Evolutionary conservation across 2,329 filamentous ascomycete genomes (phyloP), one percentile per base, ranked within the genome.

Genomic region (Trichoderma sp.): DNA sequence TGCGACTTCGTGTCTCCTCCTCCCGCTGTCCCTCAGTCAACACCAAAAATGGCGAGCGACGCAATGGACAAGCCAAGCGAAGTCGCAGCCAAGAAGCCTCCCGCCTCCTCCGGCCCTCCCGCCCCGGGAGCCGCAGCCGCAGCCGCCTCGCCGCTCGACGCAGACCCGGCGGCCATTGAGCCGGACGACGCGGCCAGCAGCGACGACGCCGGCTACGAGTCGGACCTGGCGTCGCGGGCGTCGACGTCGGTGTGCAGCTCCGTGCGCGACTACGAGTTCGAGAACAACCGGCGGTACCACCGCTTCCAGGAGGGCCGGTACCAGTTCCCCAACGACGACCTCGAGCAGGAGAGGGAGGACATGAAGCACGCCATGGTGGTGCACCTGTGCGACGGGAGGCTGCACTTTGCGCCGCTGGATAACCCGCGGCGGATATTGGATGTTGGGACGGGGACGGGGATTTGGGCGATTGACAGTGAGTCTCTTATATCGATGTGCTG

Each of bases 391-490:
- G 73, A 76, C 2, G 78, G 76, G 0, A 71, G 72, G 56, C 73
- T 83, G 15, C 78, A 79, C 63, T 75, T 77, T 60, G 76, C 80
- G 30, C 81, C 80, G 1, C 69, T 84, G 3, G 71, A 77, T 14
- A 71, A 75, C 10, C 69, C 66, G 15, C 69, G 81, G 54, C 71
- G 70, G 60, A 70, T 82, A 3, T 71, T 81, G 21, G 80, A 82
- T 66, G 67, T 82, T 30, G 80, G 80, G 75, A 74, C 67, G 67
- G 76, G 58, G 1, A 67, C 64, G 14, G 69, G 67, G 67, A 74
- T 69, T 2, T 85, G 82, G 82, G 81, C 83, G 0, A 80, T 85
- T 56, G 77, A 79, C 50, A 74, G 75, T 77, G 15, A 51, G 73
- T 17, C 28, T 26, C 14, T 17, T 21, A 9, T 34, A 3, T 19